Evolutionary conservation across 2,329 filamentous ascomycete genomes (phyloP).

Genomic region (Cryphonectria parasitica): DNA sequence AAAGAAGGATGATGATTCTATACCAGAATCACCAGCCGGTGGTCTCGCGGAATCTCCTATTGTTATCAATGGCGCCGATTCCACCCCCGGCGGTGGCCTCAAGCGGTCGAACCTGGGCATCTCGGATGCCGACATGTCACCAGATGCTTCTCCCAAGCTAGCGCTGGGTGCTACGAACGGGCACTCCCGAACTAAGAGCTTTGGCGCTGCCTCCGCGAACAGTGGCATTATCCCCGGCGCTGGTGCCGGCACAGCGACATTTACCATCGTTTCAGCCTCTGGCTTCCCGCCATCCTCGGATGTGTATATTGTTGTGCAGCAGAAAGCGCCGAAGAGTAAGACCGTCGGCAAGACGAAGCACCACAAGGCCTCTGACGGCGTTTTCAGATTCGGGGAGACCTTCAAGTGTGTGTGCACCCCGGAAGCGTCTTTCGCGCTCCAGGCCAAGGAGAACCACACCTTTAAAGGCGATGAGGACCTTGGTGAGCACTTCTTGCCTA

Average conservation of each 20-base stretch:
- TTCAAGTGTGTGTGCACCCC: slow-evolving; percentile 79
- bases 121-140: slow-evolving; percentile 37
- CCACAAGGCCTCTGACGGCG: slow-evolving; percentile 71
- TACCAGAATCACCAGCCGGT: slow-evolving; percentile 29
- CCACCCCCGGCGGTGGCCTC: slow-evolving; percentile 40
- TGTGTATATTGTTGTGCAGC: slow-evolving; percentile 75
- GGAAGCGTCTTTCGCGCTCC: slow-evolving; percentile 83
- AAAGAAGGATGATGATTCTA: slow-evolving; percentile 61
- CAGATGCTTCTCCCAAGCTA: slow-evolving; percentile 39
- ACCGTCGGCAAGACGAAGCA: slow-evolving; percentile 91
- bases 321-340: slow-evolving; percentile 71
- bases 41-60: slow-evolving; percentile 35
- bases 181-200: slow-evolving; percentile 60
- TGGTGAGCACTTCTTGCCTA: slow-evolving; percentile 85
- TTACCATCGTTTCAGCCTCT: slow-evolving; percentile 77
- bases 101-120: slow-evolving; percentile 46
- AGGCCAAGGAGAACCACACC: slow-evolving; percentile 82
- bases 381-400: slow-evolving; percentile 73
- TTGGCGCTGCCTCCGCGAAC: slow-evolving; percentile 68
- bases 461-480: slow-evolving; percentile 84
- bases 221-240: slow-evolving; percentile 64
- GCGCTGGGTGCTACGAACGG: slow-evolving; percentile 37
- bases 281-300: slow-evolving; percentile 79
- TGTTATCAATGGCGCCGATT: slow-evolving; percentile 48
- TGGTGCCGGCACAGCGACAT: slow-evolving; percentile 74